Base-by-base conservation (phyloP, 371 early-diverging fungal genomes). In the Saksenaea vasiformis region DNA sequence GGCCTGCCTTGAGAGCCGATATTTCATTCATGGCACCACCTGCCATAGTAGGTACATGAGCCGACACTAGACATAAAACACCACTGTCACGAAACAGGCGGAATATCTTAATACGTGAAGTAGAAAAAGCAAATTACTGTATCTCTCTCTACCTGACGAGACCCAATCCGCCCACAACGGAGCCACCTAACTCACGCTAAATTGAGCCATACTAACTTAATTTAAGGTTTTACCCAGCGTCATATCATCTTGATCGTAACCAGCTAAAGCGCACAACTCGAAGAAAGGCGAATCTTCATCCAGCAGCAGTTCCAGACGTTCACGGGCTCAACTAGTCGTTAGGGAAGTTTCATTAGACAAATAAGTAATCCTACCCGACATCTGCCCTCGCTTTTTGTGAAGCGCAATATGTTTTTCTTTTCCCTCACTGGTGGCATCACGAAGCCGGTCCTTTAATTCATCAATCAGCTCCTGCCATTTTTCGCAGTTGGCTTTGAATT, bases 201-300 rank as follows among this genome's bases (percentile, higher is more conserved):
- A n/a, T 31, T 15, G 10, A 11, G n/a, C 31, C 47, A 34, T 8
- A 54, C 22, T 15, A 27, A 24, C 11, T 17, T 43, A 1, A 15
- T 43, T 3, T n/a, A 56, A 56, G 11, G 27, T 19, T 35, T 56
- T 75, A 71, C 77, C 90, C 4, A 85, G 55, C 3, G 90, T 89
- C 87, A 87, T 87, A 47, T 85, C 89, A 15, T 90, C 88, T 70
- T 90, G 90, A 11, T 70, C 87, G 56, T 80, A 87, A 13, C 91
- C 91, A 34, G 90, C 90, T 17, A 91, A 72, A 5, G 88, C 82
- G 51, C 87, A 84, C 44, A 91, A 71, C 65, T 91, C 91, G 41
- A 91, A 72, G 62, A 89, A 90, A n/a, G 91, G 91, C 3, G 87
- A 86, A 60, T 89, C 90, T 56, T 86, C 85, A 65, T 91, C 91